These are phyloP conservation scores for Setomelanomma holmii DNA, from an alignment of 2,329 filamentous ascomycete genomes.

Conservation along the genomic window DNA sequence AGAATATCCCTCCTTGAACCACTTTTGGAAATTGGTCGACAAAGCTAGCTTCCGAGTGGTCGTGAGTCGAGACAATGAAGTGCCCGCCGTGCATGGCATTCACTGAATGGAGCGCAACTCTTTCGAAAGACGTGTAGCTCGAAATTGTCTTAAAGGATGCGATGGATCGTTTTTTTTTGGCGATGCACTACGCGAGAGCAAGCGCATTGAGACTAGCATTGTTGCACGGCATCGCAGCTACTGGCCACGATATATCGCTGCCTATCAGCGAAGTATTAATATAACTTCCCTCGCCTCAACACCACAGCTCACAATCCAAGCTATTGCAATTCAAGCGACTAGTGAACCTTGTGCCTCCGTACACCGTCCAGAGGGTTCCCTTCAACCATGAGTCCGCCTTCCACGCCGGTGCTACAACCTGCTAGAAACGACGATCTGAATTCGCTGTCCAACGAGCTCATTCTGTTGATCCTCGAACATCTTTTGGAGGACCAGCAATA, in stretches of 20 bases:
- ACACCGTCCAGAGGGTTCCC: neutral
- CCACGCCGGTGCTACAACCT: no score
- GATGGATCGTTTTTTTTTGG: no score
- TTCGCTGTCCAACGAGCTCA: neutral
- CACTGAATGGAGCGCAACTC: neutral
- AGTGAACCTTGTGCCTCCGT: neutral
- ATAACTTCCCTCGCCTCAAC: no score
- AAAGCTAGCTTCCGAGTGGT: constrained; percentile 1
- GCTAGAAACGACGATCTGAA: no score
- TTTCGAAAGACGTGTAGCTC: no score
- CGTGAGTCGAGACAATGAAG: constrained; percentile 1
- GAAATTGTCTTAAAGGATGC: no score
- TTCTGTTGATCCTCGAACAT: neutral
- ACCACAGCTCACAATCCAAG: neutral
- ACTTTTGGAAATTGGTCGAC: constrained; percentile 1
- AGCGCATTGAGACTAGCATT: neutral
- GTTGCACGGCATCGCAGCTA: neutral
- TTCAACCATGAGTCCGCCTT: neutral
- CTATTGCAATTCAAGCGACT: neutral
- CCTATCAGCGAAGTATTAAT: no score
- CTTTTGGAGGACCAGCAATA: neutral
- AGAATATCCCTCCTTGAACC: neutral
- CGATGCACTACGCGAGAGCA: neutral
- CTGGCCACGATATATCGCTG: neutral
- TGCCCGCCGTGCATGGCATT: neutral